A percentile compares a stretch with the other conserved stretches of the same genome.
These are phyloP conservation scores for Phylloboletellus chloephorus DNA, from an alignment of 1,284 basidiomycete species.

Conservation along the genomic window DNA sequence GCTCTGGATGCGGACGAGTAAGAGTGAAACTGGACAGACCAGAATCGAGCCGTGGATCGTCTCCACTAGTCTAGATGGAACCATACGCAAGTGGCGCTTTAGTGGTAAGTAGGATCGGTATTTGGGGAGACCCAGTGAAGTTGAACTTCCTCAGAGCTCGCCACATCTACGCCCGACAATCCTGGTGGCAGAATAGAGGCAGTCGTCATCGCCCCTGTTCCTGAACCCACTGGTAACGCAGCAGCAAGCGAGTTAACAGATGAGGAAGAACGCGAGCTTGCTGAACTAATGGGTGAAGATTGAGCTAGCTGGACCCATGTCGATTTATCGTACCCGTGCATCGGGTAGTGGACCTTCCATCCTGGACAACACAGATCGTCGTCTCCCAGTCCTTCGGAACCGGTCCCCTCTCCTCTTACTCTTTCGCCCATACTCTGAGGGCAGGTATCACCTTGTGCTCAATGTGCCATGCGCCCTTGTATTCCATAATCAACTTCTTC, in stretches of 20 bases:
- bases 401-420: constrained; percentile 42
- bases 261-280: constrained; percentile 77
- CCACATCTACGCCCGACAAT: constrained; percentile 39
- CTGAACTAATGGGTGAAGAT: constrained; percentile 67
- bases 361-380: constrained; percentile 48
- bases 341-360: constrained; percentile 31
- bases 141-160: constrained; percentile 39
- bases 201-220: constrained; percentile 20
- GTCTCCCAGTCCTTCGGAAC: constrained; percentile 44
- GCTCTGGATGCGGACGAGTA: constrained; percentile 58
- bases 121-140: constrained; percentile 2
- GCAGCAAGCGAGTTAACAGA: constrained; percentile 48
- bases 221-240: constrained; percentile 18
- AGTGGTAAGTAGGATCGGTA: constrained; percentile 44
- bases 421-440: constrained; percentile 40
- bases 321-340: constrained; percentile 12
- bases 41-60: constrained; percentile 71
- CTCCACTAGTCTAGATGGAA: constrained; percentile 79
- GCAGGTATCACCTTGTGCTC: constrained; percentile 43
- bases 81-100: constrained; percentile 77
- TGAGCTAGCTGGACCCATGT: constrained; percentile 13
- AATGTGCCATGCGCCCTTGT: constrained; percentile 40
- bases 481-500: constrained; percentile 36
- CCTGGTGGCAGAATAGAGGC: constrained; percentile 23
- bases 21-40: constrained; percentile 40